Conservation (phyloP, 768 basidiomycete genomes). For the Hypholoma sublateritium region DNA sequence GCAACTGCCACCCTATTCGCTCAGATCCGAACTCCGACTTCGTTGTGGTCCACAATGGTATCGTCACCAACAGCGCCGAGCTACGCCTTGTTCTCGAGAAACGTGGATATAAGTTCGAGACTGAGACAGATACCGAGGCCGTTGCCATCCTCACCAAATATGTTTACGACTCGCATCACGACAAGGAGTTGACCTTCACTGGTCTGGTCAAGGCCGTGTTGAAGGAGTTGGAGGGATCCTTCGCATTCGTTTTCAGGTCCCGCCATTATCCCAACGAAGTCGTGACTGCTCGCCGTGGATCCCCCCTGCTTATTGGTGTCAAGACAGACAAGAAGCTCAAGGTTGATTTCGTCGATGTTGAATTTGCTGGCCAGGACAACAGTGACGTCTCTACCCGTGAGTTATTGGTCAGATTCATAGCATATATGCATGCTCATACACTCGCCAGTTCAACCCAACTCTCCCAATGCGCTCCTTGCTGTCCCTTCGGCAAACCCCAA, state of each 20-base stretch:
- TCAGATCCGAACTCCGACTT: slow-evolving; percentile 83
- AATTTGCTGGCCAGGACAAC: slow-evolving; percentile 77
- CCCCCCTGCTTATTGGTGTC: slow-evolving; percentile 94
- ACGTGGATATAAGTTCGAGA: slow-evolving; percentile 90
- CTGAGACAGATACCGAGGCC: slow-evolving; percentile 97
- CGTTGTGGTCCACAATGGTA: slow-evolving; percentile 96
- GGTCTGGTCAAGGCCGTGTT: slow-evolving; percentile 92
- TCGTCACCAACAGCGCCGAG: slow-evolving; percentile 91
- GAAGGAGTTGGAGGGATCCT: slow-evolving; percentile 98
- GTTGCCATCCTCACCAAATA: slow-evolving; percentile 97
- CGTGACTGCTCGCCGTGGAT: slow-evolving; percentile 95
- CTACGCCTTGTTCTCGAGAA: slow-evolving; percentile 93
- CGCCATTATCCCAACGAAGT: slow-evolving; percentile 93
- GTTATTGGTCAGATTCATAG: slow-evolving; percentile 18
- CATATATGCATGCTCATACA: slow-evolving; percentile 12
- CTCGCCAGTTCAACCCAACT: slow-evolving; percentile 43
- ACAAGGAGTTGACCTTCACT: slow-evolving; percentile 85
- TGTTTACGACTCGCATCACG: slow-evolving; percentile 89
- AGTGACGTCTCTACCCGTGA: slow-evolving; percentile 43
- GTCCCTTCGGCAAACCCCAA: slow-evolving; percentile 69
- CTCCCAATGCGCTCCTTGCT: slow-evolving; percentile 60
- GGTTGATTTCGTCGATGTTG: slow-evolving; percentile 99
- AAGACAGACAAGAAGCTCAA: slow-evolving; percentile 99
- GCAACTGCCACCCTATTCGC: slow-evolving; percentile 95
- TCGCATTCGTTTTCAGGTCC: slow-evolving; percentile 99